Evolutionary conservation across 441 rosid genomes (phyloP), one percentile per base, ranked within the genome.

Genomic region (Populus hybrid): DNA sequence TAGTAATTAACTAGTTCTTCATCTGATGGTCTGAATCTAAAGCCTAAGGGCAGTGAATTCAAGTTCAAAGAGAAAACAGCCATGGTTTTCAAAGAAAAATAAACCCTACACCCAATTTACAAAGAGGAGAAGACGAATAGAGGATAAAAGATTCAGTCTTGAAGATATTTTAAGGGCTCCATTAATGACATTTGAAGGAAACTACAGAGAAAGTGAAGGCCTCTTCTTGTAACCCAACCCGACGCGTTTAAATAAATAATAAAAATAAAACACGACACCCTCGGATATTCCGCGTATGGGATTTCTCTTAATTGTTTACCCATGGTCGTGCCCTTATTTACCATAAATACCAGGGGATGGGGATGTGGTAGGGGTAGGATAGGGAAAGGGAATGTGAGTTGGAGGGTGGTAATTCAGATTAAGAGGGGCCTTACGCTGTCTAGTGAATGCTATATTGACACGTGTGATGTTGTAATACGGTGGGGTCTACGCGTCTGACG

Each of bases 1-100:
- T 92, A 93, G 82, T 73, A 88, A 64, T 87, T 71, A 7, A 86
- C 79, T 36, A 86, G 74, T 77, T 87, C 90, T 68, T 74, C 86
- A 29, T 87, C 90, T 0, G 90, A 86, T 14, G 90, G 90, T 28
- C 90, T 45, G 75, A 87, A 87, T 79, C 90, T 74, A 79, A 81
- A 87, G 28, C 90, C 90, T 71, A 87, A 79, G 35, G 90, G 90
- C 36, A 87, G 79, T 7, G 88, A 76, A 76, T 29, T 80, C 69
- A 80, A 33, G 26, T 87, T 50, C 42, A 83, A 31, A 12, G 71
- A 33, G 2, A 29, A 18, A 42, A 64, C 82, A 28, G 76, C 80
- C 84, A 82, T 79, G 73, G 70, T 56, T 76, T 29, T 56, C 7
- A 76, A 28, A 26, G 35, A 12, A 1, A n/a, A 28, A 28, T 28